These are phyloP conservation scores for Peterozyma xylosa DNA, from an alignment of 805 yeast genomes.

Conservation along the genomic window DNA sequence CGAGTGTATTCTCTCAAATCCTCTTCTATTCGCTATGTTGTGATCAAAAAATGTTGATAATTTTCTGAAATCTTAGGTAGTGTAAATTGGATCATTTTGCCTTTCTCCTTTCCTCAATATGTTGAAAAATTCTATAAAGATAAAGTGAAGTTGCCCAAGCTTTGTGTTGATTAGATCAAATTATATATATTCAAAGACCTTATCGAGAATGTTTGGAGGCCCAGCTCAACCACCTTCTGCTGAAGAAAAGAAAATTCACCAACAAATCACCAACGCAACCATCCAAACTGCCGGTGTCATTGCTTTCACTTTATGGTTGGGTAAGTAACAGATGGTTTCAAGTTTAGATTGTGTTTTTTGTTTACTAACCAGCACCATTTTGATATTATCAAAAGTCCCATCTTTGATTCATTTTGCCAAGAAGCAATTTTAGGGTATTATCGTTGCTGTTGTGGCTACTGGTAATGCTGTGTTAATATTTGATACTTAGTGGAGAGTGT, in stretches of 20 bases:
- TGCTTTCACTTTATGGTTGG: conserved; percentile 56
- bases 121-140: neutral
- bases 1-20: too few relatives aligned
- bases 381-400: conserved; percentile 24
- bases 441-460: too few relatives aligned
- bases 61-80: neutral
- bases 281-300: conserved; percentile 51
- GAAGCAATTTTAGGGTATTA: conserved; percentile 29
- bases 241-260: conserved; percentile 61
- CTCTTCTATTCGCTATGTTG: too few relatives aligned
- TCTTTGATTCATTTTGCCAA: conserved; percentile 45
- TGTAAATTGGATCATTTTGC: neutral
- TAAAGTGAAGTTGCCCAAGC: neutral
- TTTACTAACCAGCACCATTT: too few relatives aligned
- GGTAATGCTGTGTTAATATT: too few relatives aligned
- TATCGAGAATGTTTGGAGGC: conserved; percentile 32
- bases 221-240: conserved; percentile 51
- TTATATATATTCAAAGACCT: conserved; percentile 19
- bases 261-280: conserved; percentile 52
- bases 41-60: too few relatives aligned
- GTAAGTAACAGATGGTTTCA: too few relatives aligned
- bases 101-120: neutral
- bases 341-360: too few relatives aligned
- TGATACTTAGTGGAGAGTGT: too few relatives aligned
- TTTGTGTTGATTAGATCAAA: neutral